Conservation (phyloP, 345 rosid genomes). For the Boechera divaricarpa region DNA sequence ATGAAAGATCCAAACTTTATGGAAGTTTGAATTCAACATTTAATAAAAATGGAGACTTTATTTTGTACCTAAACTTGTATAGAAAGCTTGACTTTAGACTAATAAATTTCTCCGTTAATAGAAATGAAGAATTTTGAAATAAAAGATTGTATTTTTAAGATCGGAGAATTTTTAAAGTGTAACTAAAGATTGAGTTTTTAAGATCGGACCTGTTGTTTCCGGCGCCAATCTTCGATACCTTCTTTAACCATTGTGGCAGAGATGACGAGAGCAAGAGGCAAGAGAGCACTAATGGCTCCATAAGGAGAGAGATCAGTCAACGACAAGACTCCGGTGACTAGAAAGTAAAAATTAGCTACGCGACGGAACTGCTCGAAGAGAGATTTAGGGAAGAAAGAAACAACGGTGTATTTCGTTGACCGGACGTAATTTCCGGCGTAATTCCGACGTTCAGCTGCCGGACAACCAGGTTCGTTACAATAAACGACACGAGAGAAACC, state of each 20-base stretch:
- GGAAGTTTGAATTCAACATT: not conserved
- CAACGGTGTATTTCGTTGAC: slow-evolving; percentile 76
- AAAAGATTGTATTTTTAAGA: not conserved
- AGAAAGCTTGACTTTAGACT: not conserved
- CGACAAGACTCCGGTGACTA: slow-evolving; percentile 72
- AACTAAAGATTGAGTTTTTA: not conserved
- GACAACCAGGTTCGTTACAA: slow-evolving; percentile 76
- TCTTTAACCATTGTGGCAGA: slow-evolving; percentile 88
- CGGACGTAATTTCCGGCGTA: slow-evolving; percentile 70
- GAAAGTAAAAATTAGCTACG: slow-evolving; percentile 90
- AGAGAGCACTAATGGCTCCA: slow-evolving; percentile 65
- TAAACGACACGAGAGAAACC: slow-evolving; percentile 86
- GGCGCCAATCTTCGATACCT: slow-evolving; percentile 86
- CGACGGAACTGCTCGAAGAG: slow-evolving; percentile 96
- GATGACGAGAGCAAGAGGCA: slow-evolving; percentile 75
- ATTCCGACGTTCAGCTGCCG: slow-evolving; percentile 62
- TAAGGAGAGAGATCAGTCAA: slow-evolving; percentile 81
- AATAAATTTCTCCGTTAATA: not conserved
- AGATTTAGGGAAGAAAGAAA: slow-evolving; percentile 84
- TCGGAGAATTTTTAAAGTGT: not conserved
- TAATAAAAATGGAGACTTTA: not conserved
- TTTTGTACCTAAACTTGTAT: not conserved
- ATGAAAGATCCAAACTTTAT: slow-evolving; percentile 20
- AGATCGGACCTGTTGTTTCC: slow-evolving; percentile 74
- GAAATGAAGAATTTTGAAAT: not conserved